Conservation (phyloP, 805 yeast species). For the Kuraishia piskuri region DNA sequence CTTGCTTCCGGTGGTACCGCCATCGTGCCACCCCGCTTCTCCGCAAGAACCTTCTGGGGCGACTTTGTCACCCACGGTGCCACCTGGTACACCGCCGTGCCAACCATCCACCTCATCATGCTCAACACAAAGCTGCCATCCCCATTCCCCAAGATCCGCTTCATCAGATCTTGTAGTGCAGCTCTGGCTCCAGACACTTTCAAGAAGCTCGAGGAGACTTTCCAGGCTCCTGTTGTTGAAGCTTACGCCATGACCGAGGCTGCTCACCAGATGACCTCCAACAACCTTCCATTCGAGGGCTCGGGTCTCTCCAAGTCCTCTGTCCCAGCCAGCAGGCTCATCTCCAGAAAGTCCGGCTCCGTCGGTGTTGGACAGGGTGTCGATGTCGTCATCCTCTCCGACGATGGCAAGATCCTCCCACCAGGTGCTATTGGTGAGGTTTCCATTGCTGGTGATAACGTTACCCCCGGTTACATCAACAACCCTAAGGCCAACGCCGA, state of each 20-base stretch:
- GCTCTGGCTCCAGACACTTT: conserved; percentile 62
- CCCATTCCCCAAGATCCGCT: conserved; percentile 46
- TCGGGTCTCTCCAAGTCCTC: conserved; percentile 18
- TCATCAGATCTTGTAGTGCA: conserved; percentile 66
- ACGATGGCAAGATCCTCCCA: conserved; percentile 37
- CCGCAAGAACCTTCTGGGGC: conserved; percentile 53
- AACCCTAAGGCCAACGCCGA: conserved; percentile 65
- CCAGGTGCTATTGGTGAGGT: conserved; percentile 62
- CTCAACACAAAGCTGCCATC: conserved; percentile 42
- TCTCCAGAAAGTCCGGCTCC: conserved; percentile 58
- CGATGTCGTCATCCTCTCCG: conserved; percentile 51
- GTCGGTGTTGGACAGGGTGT: conserved; percentile 60
- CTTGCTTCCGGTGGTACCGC: conserved; percentile 51
- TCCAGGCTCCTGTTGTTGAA: conserved; percentile 63
- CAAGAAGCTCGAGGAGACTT: conserved; percentile 43
- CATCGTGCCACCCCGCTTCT: conserved; percentile 54
- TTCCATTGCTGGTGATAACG: conserved; percentile 57
- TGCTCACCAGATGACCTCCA: conserved; percentile 73
- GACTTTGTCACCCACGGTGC: conserved; percentile 43
- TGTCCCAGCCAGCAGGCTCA: conserved; percentile 12
- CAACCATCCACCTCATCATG: conserved; percentile 65
- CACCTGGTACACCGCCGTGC: conserved; percentile 72
- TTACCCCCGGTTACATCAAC: conserved; percentile 64
- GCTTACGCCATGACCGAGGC: conserved; percentile 82
- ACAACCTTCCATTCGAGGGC: conserved; percentile 39